Evolutionary conservation across 1,284 basidiomycete genomes (phyloP), one percentile per base, ranked within the genome.

Genomic region (Apiotrichum veenhuisii): DNA sequence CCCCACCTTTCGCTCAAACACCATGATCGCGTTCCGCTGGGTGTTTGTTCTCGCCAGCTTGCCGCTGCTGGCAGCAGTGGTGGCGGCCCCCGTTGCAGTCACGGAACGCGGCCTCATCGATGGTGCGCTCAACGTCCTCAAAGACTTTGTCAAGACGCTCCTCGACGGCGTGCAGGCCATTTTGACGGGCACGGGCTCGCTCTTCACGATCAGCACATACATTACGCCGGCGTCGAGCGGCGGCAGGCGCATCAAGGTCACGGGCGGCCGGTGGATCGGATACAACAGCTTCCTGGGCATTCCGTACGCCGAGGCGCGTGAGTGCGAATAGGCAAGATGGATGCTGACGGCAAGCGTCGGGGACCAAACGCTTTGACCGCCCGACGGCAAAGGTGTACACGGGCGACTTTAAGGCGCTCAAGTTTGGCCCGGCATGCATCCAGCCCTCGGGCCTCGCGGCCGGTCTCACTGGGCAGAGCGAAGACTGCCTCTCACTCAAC

Each of bases 401-500:
- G 20, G 55, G 64, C 33, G 59, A 65, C 18, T 57, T 73, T 51
- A 57, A 63, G 33, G 71, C 71, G 1, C 64, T 65, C 12, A 52
- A 37, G 22, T 58, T 58, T n/a, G 62, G 69, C 20, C 64, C 65
- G 3, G 67, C 67, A 9, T 76, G 75, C 62, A 57, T 69, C 11
- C 72, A 76, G 60, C 30, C 48, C 23, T 46, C 27, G 2, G 43
- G 41, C 1, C 68, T 65, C 7, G 64, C 76, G 30, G 56, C 41
- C 40, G 46, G 45, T 23, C 54, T 36, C 17, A 33, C 45, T 15
- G 40, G 58, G 3, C 48, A 65, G 15, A 68, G 64, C 23, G 79
- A 80, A 54, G 75, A 80, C 60, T 80, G 79, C 63, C 63, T 79
- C 36, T 70, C 66, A 46, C 63, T 80, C 41, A 77, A 79, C 56